phyloP scores from a whole-genome alignment of 306 rosid genomes.

The Corylus heterophylla region DNA sequence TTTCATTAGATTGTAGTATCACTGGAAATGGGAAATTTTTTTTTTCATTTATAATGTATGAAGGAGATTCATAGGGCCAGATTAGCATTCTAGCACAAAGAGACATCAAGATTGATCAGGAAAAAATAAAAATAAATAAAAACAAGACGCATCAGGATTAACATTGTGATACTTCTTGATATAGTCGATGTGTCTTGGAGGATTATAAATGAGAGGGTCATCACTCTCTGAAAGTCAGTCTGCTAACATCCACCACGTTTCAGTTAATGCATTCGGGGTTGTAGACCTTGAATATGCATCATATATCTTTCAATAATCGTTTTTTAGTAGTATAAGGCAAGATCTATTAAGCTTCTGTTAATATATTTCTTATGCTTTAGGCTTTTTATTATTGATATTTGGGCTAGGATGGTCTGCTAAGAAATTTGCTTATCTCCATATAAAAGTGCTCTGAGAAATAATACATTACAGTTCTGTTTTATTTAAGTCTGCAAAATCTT shows the following conservation, averaged over 20 bases:
- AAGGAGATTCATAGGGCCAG: neutral
- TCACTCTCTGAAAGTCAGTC: neutral
- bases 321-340: neutral
- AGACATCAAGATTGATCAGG: neutral
- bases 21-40: neutral
- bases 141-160: neutral
- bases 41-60: neutral
- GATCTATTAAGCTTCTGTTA: neutral
- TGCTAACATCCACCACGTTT: neutral
- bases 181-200: neutral
- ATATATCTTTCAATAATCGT: neutral
- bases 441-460: neutral
- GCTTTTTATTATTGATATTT: neutral
- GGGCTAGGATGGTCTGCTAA: neutral
- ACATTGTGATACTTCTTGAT: neutral
- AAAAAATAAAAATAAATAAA: too few relatives aligned
- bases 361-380: neutral
- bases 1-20: neutral
- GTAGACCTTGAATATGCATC: neutral
- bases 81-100: neutral
- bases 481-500: neutral
- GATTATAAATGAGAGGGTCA: neutral
- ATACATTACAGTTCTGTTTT: neutral
- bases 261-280: neutral
- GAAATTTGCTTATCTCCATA: constrained; percentile 6